phyloP scores from a whole-genome alignment of 257 asterid species.

The Scutellaria minor region DNA sequence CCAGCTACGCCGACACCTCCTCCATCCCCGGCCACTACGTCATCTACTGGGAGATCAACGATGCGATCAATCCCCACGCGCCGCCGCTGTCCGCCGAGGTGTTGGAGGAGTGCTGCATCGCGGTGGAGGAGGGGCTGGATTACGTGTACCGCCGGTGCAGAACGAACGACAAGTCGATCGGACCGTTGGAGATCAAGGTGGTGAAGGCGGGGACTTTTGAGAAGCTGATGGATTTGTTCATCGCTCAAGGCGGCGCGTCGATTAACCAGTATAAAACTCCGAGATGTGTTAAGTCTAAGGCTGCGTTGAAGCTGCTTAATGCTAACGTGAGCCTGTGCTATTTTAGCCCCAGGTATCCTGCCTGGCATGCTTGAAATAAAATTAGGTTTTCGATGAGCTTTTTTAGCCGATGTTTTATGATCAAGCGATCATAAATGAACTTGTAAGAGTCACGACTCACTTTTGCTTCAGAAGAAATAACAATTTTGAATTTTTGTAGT shows the following conservation, averaged over 20 bases:
- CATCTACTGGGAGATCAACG: slow-evolving; percentile 75
- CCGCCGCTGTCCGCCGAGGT: slow-evolving; percentile 42
- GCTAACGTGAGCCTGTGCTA: slow-evolving; percentile 56
- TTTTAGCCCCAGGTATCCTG: slow-evolving; percentile 74
- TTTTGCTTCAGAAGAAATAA: slow-evolving; percentile 35
- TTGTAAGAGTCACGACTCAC: slow-evolving; percentile 18
- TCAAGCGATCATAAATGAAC: slow-evolving; percentile 27
- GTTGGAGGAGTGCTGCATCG: slow-evolving; percentile 65
- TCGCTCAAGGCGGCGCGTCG: slow-evolving; percentile 73
- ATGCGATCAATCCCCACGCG: slow-evolving; percentile 38
- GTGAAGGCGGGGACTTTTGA: slow-evolving; percentile 70
- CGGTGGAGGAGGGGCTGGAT: slow-evolving; percentile 67
- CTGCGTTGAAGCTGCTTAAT: slow-evolving; percentile 65
- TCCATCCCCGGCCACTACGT: slow-evolving; percentile 83
- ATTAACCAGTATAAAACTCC: slow-evolving; percentile 84
- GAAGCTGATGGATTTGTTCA: slow-evolving; percentile 69
- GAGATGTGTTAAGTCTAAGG: slow-evolving; percentile 64
- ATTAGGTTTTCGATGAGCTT: slow-evolving; percentile 11
- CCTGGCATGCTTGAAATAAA: slow-evolving; percentile 64
- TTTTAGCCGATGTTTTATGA: slow-evolving; percentile 9
- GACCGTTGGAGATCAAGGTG: slow-evolving; percentile 72
- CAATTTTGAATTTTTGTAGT: slow-evolving; percentile 39
- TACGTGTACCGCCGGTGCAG: slow-evolving; percentile 76
- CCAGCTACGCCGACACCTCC: slow-evolving; percentile 75
- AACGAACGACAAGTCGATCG: slow-evolving; percentile 61